These are phyloP conservation scores for Coix lacrymajobi DNA, from an alignment of 176 grass and related monocot species.

Conservation along the genomic window DNA sequence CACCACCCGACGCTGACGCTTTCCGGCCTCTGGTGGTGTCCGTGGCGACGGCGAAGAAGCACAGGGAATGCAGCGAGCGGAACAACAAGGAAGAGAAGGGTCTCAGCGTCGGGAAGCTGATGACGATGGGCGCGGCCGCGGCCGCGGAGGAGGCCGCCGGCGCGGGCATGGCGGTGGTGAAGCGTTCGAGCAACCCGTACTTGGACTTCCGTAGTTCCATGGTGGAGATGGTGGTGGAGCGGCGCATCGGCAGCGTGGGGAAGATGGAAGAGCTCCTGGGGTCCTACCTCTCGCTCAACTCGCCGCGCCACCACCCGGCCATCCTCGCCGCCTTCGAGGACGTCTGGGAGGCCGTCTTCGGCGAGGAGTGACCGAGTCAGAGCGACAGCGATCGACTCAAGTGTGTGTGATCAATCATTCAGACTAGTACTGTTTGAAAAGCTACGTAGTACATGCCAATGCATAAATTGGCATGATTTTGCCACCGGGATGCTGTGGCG, in stretches of 20 bases:
- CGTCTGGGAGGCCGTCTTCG: slow-evolving; percentile 75
- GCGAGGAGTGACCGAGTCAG: slow-evolving; percentile 2
- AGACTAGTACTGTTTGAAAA: neutral
- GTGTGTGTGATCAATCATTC: neutral
- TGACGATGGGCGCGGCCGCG: neutral
- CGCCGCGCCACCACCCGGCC: slow-evolving; percentile 57
- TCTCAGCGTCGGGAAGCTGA: neutral
- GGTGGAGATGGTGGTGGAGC: slow-evolving; percentile 90
- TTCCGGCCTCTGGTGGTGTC: slow-evolving; percentile 27
- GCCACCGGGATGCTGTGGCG: neutral
- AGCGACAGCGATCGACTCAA: no score
- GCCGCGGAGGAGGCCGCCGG: neutral
- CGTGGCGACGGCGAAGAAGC: neutral
- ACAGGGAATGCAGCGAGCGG: neutral
- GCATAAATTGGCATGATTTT: slow-evolving; percentile 10
- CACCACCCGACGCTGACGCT: neutral
- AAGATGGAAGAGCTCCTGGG: slow-evolving; percentile 75
- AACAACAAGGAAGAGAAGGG: neutral
- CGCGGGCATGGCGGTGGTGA: slow-evolving; percentile 57
- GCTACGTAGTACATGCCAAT: slow-evolving; percentile 14
- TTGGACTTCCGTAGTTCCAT: slow-evolving; percentile 88
- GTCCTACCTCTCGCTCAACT: slow-evolving; percentile 76
- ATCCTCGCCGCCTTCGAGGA: slow-evolving; percentile 86
- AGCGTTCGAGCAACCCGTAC: slow-evolving; percentile 76
- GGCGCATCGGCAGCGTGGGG: slow-evolving; percentile 37